phyloP scores from a whole-genome alignment of 352 stramenopile species.

The Blastocystis sp. region DNA sequence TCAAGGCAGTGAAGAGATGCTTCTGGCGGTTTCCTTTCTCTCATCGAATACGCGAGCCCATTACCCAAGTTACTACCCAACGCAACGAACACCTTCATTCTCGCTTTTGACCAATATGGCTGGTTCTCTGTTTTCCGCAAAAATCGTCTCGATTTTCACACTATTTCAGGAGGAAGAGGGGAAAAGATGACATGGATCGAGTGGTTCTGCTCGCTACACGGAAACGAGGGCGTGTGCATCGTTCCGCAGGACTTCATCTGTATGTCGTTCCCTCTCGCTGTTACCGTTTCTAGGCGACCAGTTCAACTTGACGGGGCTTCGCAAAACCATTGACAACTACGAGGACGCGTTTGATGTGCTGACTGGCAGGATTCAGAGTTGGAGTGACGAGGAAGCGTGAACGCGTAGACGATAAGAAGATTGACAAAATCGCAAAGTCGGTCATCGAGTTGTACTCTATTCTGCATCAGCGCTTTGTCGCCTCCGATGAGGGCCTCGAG shows the following conservation, averaged over 20 bases:
- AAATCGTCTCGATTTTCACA: neutral
- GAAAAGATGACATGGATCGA: slow-evolving; percentile 63
- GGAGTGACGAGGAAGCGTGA: no score
- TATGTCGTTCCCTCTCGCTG: neutral
- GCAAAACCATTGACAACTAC: slow-evolving; percentile 33
- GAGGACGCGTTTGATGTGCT: slow-evolving; percentile 20
- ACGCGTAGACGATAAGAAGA: slow-evolving; percentile 18
- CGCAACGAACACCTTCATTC: slow-evolving; percentile 70
- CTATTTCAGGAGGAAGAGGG: neutral
- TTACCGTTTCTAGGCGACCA: slow-evolving; percentile 11
- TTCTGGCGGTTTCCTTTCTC: slow-evolving; percentile 59
- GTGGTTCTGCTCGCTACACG: slow-evolving; percentile 61
- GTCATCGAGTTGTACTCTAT: slow-evolving; percentile 56
- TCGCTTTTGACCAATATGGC: neutral
- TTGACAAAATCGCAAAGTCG: slow-evolving; percentile 31
- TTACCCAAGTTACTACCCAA: slow-evolving; percentile 71
- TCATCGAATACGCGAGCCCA: neutral
- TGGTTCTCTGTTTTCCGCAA: neutral
- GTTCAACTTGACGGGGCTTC: slow-evolving; percentile 19
- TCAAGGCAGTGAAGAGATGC: slow-evolving; percentile 54
- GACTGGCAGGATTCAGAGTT: neutral
- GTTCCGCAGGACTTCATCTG: slow-evolving; percentile 37
- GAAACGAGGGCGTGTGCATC: slow-evolving; percentile 51
- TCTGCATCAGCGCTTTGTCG: slow-evolving; percentile 37
- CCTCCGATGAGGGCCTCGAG: slow-evolving; percentile 38